These are phyloP conservation scores for Solanum pennellii DNA, from an alignment of 257 asterid genomes.

Conservation along the genomic window DNA sequence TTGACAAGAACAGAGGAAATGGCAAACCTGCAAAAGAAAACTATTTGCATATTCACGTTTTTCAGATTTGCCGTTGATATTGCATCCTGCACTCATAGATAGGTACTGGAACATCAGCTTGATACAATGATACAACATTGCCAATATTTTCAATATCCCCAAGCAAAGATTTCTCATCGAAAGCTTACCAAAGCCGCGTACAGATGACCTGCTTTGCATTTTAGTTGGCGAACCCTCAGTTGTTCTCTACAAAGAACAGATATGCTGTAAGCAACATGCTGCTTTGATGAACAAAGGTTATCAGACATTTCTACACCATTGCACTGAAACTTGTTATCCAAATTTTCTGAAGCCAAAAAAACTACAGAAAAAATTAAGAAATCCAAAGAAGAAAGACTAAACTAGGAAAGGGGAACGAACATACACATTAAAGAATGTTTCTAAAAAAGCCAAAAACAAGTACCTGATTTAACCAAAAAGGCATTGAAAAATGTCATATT, in stretches of 20 bases:
- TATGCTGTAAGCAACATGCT: background rate
- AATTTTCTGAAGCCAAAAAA: background rate
- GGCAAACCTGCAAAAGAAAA: constrained; percentile 49
- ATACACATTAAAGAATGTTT: background rate
- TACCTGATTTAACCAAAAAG: background rate
- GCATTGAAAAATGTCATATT: background rate
- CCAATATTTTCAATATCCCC: background rate
- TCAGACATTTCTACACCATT: background rate
- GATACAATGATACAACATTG: background rate
- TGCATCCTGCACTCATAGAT: constrained; percentile 30
- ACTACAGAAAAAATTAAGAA: background rate
- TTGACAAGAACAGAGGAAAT: constrained; percentile 1
- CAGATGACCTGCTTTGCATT: constrained; percentile 26
- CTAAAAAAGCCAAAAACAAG: background rate
- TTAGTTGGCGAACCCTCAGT: constrained; percentile 30
- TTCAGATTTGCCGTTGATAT: constrained; percentile 17
- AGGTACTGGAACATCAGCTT: background rate
- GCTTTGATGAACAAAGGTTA: background rate
- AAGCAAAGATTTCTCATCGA: background rate
- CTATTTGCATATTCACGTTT: constrained; percentile 24
- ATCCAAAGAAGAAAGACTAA: background rate
- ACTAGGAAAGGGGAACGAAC: background rate
- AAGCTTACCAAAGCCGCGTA: constrained; percentile 28
- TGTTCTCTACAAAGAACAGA: constrained; percentile 39
- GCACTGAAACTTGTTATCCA: background rate